Evolutionary conservation across 1,139 yeast species (phyloP), one percentile per base, ranked within the genome.

Genomic region (Kodamaea sp.): DNA sequence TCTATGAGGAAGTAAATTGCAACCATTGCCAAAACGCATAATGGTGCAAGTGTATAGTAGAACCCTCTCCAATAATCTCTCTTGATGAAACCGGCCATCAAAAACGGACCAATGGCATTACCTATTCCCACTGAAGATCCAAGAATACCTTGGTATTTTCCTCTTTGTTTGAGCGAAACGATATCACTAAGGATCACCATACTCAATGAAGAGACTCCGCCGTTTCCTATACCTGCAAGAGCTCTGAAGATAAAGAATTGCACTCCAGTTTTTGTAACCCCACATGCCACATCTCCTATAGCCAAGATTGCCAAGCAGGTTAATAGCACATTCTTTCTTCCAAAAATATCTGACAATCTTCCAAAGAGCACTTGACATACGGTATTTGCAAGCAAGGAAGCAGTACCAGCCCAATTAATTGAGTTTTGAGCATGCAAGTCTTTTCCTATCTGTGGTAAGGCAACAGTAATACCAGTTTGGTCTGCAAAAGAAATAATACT

Each of bases 81-180:
- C 15, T 62, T 50, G 4, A 74, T 66, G 38, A 77, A 71, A 0
- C 73, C 78, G 19, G 79, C 77, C 39, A 78, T 78, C 14, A 78
- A 52, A 35, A 78, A 66, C 0, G 84, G 84, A 0, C 83, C 84
- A 10, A 73, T 44, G 1, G 75, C 75, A 35, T 72, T 68, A 2
- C 83, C 82, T 8, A 76, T 42, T 0, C 81, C 81, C 20, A 76
- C 66, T 32, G 63, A 57, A 0, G 76, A 54, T 2, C 81, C 82
- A 21, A 76, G 53, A 24, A 70, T 68, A 2, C 76, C 76, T 45
- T 69, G 73, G 44, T 58, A 70, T 42, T 66, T 69, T 0, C 73
- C 70, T 44, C 76, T 53, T 41, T 66, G 64, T 39, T 65, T 58
- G 15, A 67, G 55, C 0, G 72, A 62, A 9, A 68, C 62, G 12